Percentiles rank a stretch among this genome's conserved stretches.
Evolutionary conservation across 2,329 filamentous ascomycete species (phyloP).

Genomic region (Teratosphaeria zuluensis): DNA sequence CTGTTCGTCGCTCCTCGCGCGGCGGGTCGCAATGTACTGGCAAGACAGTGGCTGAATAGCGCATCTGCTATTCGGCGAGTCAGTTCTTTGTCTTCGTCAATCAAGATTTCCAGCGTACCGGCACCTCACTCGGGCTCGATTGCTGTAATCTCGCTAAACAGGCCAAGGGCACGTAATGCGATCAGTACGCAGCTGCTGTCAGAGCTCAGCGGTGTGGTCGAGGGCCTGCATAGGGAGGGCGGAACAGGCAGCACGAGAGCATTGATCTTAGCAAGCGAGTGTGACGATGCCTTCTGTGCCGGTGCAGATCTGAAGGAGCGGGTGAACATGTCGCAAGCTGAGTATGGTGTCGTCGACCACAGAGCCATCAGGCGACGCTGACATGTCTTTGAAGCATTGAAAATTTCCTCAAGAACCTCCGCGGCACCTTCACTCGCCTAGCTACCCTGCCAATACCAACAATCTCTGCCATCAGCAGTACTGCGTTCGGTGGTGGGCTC

Average conservation of each 20-base stretch:
- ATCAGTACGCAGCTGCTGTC: conserved; percentile 71
- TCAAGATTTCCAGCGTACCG: conserved; percentile 65
- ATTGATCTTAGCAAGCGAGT: conserved; percentile 71
- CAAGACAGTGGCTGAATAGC: conserved; percentile 6
- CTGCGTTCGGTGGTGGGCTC: conserved; percentile 85
- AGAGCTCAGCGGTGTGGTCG: conserved; percentile 61
- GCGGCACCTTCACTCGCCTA: conserved; percentile 64
- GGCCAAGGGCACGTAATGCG: conserved; percentile 78
- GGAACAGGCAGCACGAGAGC: conserved; percentile 59
- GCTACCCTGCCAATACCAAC: conserved; percentile 75
- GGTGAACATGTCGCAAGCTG: conserved; percentile 61
- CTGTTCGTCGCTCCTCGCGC: conserved; percentile 4
- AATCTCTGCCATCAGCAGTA: conserved; percentile 74
- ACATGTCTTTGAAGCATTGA: conserved; percentile 51
- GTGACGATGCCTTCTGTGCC: conserved; percentile 84
- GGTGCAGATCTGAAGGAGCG: conserved; percentile 92
- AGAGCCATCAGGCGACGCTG: background rate
- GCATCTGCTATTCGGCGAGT: background rate
- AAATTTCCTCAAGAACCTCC: conserved; percentile 67
- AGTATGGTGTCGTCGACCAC: conserved; percentile 47
- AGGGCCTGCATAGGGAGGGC: conserved; percentile 54
- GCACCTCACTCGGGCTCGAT: conserved; percentile 75
- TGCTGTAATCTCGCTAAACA: conserved; percentile 77
- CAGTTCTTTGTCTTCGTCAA: conserved; percentile 22
- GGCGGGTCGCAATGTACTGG: conserved; percentile 2